Evolutionary conservation across 176 grass and related monocot species (phyloP).

Genomic region (Rhynchospora tenuis): DNA sequence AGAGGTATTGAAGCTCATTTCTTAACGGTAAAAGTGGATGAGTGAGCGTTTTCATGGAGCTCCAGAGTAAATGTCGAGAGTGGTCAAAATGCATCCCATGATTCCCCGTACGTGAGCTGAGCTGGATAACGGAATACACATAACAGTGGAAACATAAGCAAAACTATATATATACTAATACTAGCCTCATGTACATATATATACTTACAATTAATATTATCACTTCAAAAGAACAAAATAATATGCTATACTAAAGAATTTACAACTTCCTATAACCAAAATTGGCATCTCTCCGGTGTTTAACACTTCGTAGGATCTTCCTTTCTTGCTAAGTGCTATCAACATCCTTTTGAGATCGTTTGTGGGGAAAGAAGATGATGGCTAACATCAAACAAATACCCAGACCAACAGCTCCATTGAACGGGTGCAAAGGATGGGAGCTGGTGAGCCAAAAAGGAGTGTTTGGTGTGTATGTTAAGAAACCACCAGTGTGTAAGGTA

Average conservation of each 20-base stretch:
- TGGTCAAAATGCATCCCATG: no score
- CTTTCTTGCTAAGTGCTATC: background rate
- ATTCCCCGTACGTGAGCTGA: no score
- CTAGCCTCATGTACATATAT: background rate
- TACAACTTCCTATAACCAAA: background rate
- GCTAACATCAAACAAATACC: conserved; percentile 59
- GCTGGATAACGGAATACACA: background rate
- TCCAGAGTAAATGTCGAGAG: no score
- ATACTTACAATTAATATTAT: background rate
- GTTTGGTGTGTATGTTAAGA: conserved; percentile 45
- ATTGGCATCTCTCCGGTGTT: background rate
- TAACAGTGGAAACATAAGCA: background rate
- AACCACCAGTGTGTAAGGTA: conserved; percentile 51
- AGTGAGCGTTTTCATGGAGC: no score
- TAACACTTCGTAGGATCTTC: background rate
- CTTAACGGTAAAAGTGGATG: no score
- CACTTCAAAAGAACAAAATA: conserved; percentile 3
- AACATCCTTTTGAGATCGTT: conserved; percentile 30
- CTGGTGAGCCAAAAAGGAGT: conserved; percentile 65
- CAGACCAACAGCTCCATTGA: conserved; percentile 68
- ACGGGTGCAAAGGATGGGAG: conserved; percentile 62
- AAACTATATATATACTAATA: background rate
- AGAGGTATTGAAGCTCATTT: no score
- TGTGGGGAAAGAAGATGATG: conserved; percentile 68
- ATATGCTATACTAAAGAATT: background rate